Evolutionary conservation across 2,329 filamentous ascomycete genomes (phyloP).

Genomic region (Alternaria sp.): DNA sequence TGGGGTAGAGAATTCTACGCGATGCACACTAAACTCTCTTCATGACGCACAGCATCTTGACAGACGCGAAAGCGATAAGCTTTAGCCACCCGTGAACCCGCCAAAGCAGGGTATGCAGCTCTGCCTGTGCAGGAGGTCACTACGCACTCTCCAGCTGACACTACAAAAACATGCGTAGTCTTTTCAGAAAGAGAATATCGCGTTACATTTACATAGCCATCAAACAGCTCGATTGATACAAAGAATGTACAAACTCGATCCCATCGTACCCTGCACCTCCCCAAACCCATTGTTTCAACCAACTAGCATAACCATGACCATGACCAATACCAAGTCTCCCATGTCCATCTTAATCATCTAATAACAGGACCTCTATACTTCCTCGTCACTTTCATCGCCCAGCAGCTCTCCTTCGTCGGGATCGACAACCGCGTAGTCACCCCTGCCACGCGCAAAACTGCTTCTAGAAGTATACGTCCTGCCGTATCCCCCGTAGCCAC

Average conservation of each 20-base stretch:
- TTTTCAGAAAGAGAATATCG: background rate
- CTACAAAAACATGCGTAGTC: background rate
- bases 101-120: background rate
- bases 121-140: background rate
- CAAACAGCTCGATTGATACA: background rate
- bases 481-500: conserved; percentile 4
- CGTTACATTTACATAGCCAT: background rate
- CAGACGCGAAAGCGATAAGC: background rate
- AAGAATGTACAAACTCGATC: background rate
- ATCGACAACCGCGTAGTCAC: conserved; percentile 88
- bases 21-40: background rate
- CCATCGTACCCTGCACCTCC: background rate
- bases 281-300: background rate
- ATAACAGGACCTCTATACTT: conserved; percentile 59
- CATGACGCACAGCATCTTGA: background rate
- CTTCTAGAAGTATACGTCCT: conserved; percentile 84
- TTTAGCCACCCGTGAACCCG: background rate
- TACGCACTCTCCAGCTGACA: background rate
- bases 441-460: conserved; percentile 83
- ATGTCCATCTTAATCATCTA: background rate
- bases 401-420: conserved; percentile 94
- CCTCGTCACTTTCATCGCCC: conserved; percentile 92
- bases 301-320: background rate
- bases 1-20: background rate
- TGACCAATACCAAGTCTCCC: background rate